Conservation (phyloP, 306 rosid genomes). For the Inga laurina region DNA sequence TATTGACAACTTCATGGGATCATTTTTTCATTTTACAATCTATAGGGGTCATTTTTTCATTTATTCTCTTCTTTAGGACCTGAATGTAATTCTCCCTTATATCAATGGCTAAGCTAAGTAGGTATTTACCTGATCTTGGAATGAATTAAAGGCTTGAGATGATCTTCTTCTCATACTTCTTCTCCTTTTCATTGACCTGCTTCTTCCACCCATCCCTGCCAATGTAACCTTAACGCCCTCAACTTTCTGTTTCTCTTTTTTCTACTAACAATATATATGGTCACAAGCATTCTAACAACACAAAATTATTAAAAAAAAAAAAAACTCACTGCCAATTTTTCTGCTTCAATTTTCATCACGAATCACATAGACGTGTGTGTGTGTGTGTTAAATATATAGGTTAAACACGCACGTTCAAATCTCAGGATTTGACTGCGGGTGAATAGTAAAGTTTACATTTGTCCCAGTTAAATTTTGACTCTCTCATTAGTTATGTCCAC, state of each 20-base stretch:
- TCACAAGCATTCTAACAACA: neutral
- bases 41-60: no score
- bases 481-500: no score
- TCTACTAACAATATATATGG: no score
- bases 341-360: neutral
- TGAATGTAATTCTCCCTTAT: no score
- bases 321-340: neutral
- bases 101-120: no score
- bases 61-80: no score
- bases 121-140: slow-evolving; percentile 57
- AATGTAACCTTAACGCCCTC: neutral
- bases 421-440: neutral
- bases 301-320: no score
- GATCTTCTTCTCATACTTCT: slow-evolving; percentile 47
- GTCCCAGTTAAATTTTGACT: no score
- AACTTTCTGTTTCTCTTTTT: neutral
- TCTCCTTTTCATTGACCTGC: slow-evolving; percentile 32
- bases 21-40: no score
- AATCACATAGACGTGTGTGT: neutral
- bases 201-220: slow-evolving; percentile 34
- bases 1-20: no score
- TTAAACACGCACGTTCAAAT: neutral
- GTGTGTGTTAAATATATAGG: no score
- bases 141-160: slow-evolving; percentile 46
- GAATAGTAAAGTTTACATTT: no score